Base-by-base conservation (phyloP, 352 stramenopile genomes). In the Phytophthora megakarya region DNA sequence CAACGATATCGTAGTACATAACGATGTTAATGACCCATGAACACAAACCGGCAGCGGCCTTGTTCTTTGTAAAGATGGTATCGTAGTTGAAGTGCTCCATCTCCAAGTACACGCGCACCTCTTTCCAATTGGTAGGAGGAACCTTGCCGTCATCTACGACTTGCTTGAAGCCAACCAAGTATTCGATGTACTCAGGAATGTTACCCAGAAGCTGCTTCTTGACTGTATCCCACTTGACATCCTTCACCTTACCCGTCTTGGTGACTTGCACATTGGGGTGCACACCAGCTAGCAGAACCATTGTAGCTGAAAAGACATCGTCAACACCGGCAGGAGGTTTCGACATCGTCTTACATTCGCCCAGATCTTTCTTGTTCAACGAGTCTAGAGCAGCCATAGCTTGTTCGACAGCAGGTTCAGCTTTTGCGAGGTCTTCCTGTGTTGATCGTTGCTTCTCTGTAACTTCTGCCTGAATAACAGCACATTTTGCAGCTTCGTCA, bases 11-110 rank as follows among this genome's bases (percentile, higher is more conserved):
- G 77, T 98, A 98, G 80, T 98, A 98, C 76, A 93, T 96, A 39
- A 98, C 93, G 38, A 98, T 98, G 64, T 98, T 98, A 64, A 98
- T 75, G 35, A 98, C 95, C 81, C 97, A 98, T 3, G 86, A 95
- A 62, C 92, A 98, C 38, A 98, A 69, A 35, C 92, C 93, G 0
- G 92, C 96, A 15, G 96, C 96, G 9, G 95, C 95, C 44, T 93
- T 96, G 80, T 98, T 98, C 72, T 98, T 98, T 4, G 87, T 94
- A 39, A 95, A 63, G 56, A 98, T 98, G 3, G 92, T 94, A 25
- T 98, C 95, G 46, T 95, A 88, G 54, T 98, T 97, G 71, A 98
- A 98, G 61, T 98, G 86, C 44, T 98, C 94, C 65, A 98, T 89
- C 42, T 95, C 88, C 23, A 98, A 76, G 47, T 91, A 98, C 57